These are phyloP conservation scores for Saccharomyces hybrid DNA, from an alignment of 1,139 yeast genomes.

Conservation along the genomic window DNA sequence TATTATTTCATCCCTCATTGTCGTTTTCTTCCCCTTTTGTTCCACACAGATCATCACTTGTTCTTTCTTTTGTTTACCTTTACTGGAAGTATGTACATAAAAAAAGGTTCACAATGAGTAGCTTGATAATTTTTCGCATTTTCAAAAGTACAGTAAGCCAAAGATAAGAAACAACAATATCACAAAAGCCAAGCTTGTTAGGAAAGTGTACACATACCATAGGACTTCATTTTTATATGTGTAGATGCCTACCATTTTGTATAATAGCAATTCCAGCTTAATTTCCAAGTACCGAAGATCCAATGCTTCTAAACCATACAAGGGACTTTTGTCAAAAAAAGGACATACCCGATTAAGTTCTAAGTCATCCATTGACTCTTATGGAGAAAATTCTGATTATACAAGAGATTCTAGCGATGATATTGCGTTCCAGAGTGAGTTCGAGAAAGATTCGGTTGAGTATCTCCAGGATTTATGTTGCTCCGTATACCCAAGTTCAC, in stretches of 20 bases:
- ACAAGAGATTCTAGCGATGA: conserved; percentile 6
- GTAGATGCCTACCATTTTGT: conserved; percentile 24
- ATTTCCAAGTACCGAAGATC: conserved; percentile 24
- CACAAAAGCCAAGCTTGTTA: not conserved
- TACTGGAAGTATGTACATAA: not conserved
- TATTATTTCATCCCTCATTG: not conserved
- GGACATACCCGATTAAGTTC: conserved; percentile 1
- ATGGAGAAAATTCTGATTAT: not conserved
- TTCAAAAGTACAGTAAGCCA: not conserved
- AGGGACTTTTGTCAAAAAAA: not conserved
- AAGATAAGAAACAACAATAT: not conserved
- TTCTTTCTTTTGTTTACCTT: not conserved
- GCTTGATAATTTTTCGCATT: not conserved
- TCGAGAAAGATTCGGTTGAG: conserved; percentile 17
- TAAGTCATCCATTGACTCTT: not conserved
- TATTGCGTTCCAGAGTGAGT: conserved; percentile 15
- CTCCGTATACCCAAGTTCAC: conserved; percentile 19
- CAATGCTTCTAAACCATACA: conserved; percentile 10
- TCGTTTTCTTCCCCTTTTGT: not conserved
- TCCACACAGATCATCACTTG: not conserved
- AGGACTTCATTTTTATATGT: not conserved
- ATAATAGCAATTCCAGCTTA: conserved; percentile 26
- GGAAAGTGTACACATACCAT: conserved; percentile 1
- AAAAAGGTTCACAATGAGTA: not conserved
- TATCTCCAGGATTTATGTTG: conserved; percentile 25